phyloP scores from a whole-genome alignment of 2,329 filamentous ascomycete genomes.

The Pyrenophora teres region DNA sequence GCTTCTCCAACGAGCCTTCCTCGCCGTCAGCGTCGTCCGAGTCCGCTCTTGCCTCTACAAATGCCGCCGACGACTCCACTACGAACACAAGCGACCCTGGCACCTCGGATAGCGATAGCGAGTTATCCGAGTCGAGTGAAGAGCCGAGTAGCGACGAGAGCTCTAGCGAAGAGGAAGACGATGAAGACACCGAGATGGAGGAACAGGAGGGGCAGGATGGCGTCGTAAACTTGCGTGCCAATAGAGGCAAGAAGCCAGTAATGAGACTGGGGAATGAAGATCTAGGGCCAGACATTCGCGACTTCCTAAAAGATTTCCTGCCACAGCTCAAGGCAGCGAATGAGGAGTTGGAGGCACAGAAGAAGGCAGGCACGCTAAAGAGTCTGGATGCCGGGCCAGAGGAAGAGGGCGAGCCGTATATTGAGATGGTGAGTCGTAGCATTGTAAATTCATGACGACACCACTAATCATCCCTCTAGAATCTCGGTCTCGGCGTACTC shows the following conservation, averaged over 20 bases:
- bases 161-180: slow-evolving; percentile 34
- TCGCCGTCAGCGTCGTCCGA: slow-evolving; percentile 28
- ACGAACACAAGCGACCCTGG: slow-evolving; percentile 27
- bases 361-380: slow-evolving; percentile 46
- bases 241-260: slow-evolving; percentile 38
- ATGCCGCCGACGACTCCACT: slow-evolving; percentile 18
- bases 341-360: slow-evolving; percentile 48
- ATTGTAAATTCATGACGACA: not conserved
- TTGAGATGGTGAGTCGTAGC: slow-evolving; percentile 46
- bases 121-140: slow-evolving; percentile 43
- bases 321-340: slow-evolving; percentile 52
- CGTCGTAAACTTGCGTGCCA: slow-evolving; percentile 37
- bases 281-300: slow-evolving; percentile 36
- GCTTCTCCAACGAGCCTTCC: slow-evolving; percentile 26
- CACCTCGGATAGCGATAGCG: slow-evolving; percentile 30
- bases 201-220: slow-evolving; percentile 11
- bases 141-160: slow-evolving; percentile 47
- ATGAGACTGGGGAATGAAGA: slow-evolving; percentile 37
- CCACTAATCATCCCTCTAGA: slow-evolving; percentile 22
- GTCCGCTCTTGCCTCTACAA: slow-evolving; percentile 25
- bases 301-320: slow-evolving; percentile 49
- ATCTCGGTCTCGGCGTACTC: slow-evolving; percentile 55
- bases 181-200: slow-evolving; percentile 17
- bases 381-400: slow-evolving; percentile 35
- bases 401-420: slow-evolving; percentile 42